phyloP scores from a whole-genome alignment of 2,329 filamentous ascomycete species.

The Lachnellula cervina region DNA sequence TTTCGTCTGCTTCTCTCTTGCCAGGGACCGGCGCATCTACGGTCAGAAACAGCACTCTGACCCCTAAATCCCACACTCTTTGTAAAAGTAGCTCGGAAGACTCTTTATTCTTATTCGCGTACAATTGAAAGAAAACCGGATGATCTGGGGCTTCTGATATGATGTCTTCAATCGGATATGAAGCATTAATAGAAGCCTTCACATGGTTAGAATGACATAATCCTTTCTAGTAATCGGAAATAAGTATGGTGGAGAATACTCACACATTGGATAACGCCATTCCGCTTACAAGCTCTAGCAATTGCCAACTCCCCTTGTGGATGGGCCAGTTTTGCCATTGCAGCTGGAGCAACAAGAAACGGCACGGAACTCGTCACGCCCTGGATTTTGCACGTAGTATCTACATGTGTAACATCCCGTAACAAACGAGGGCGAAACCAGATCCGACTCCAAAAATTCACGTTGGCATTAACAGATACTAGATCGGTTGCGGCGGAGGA shows the following conservation, averaged over 20 bases:
- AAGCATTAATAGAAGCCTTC: conserved; percentile 44
- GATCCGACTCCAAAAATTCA: conserved; percentile 46
- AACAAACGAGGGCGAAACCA: conserved; percentile 54
- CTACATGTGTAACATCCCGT: conserved; percentile 47
- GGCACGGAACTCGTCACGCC: conserved; percentile 47
- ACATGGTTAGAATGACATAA: neutral
- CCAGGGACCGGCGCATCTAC: conserved; percentile 51
- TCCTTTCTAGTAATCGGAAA: no score
- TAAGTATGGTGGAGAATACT: conserved; percentile 29
- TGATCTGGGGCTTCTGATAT: conserved; percentile 14
- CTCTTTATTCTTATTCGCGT: conserved; percentile 48
- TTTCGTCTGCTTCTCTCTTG: conserved; percentile 44
- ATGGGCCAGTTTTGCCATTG: conserved; percentile 57
- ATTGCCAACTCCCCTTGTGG: conserved; percentile 56
- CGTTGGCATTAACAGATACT: conserved; percentile 51
- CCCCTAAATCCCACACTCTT: conserved; percentile 39
- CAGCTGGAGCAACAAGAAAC: conserved; percentile 57
- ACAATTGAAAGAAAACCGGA: conserved; percentile 51
- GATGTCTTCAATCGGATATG: conserved; percentile 50
- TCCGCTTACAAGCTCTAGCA: conserved; percentile 43
- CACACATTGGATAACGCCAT: conserved; percentile 52
- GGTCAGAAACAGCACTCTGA: conserved; percentile 50
- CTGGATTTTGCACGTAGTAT: conserved; percentile 47
- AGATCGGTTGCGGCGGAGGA: conserved; percentile 65
- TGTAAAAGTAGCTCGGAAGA: conserved; percentile 44